phyloP scores from a whole-genome alignment of 2,329 filamentous ascomycete species.

The Talaromyces sp. region DNA sequence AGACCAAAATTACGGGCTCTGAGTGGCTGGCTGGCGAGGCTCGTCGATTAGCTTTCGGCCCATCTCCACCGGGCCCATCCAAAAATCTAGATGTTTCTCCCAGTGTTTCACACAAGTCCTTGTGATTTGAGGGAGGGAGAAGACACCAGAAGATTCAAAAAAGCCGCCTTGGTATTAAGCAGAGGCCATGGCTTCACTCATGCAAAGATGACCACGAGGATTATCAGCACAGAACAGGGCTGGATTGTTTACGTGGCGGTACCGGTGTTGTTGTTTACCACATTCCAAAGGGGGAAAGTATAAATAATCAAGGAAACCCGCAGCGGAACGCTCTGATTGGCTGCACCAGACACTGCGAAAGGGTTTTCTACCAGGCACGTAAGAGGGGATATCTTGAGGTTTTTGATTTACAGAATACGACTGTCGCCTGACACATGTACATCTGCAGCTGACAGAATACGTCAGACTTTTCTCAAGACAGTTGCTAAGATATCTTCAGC shows the following conservation, averaged over 20 bases:
- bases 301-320: not conserved
- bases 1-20: not conserved
- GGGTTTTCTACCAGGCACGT: not conserved
- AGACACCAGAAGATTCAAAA: not conserved
- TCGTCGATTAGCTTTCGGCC: conserved; percentile 19
- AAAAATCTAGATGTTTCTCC: conserved; percentile 11
- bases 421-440: not conserved
- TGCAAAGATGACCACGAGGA: not conserved
- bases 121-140: not conserved
- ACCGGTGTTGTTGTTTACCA: not conserved
- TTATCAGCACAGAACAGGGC: not conserved
- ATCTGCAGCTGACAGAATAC: not conserved
- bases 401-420: not conserved
- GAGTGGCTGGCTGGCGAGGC: conserved; percentile 5
- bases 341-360: not conserved
- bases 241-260: not conserved
- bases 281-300: conserved; percentile 13
- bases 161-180: not conserved
- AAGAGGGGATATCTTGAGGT: not conserved
- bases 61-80: conserved; percentile 13
- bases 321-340: conserved; percentile 1
- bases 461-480: not conserved
- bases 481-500: not conserved
- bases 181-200: not conserved
- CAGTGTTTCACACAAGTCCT: not conserved